Evolutionary conservation across 148 eudicot species (phyloP).

Genomic region (Fagopyrum tataricum): DNA sequence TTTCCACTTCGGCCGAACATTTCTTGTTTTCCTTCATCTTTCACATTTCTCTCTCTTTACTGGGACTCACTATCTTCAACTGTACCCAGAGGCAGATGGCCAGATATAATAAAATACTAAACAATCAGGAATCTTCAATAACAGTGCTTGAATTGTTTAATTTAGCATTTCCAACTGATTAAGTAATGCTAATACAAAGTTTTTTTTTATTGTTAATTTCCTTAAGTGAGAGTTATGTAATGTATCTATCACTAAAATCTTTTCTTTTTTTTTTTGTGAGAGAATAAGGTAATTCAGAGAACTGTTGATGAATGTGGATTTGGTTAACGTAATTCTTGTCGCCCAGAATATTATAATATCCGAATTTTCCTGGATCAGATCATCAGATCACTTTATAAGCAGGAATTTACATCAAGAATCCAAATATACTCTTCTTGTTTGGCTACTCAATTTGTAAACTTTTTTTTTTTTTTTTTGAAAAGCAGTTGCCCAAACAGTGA

Average conservation of each 20-base stretch:
- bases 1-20: not conserved
- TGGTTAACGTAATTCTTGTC: not conserved
- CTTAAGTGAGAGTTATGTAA: too few species aligned
- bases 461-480: too few species aligned
- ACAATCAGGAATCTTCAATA: not conserved
- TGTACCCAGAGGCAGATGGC: too few species aligned
- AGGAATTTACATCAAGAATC: not conserved
- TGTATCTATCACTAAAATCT: too few species aligned
- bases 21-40: not conserved
- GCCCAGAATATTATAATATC: not conserved
- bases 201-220: not conserved
- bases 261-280: not conserved
- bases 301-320: not conserved
- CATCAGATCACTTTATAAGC: not conserved
- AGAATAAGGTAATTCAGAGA: not conserved
- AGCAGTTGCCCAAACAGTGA: too few species aligned
- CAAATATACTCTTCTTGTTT: too few species aligned
- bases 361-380: not conserved
- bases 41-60: conserved; percentile 4
- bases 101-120: conserved; percentile 7
- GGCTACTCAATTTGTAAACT: too few species aligned
- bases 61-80: not conserved
- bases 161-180: not conserved
- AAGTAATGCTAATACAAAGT: not conserved
- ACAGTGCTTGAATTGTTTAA: not conserved